Evolutionary conservation across 2,329 filamentous ascomycete genomes (phyloP), one percentile per base, ranked within the genome.

Genomic region (Diaporthe amygdali): DNA sequence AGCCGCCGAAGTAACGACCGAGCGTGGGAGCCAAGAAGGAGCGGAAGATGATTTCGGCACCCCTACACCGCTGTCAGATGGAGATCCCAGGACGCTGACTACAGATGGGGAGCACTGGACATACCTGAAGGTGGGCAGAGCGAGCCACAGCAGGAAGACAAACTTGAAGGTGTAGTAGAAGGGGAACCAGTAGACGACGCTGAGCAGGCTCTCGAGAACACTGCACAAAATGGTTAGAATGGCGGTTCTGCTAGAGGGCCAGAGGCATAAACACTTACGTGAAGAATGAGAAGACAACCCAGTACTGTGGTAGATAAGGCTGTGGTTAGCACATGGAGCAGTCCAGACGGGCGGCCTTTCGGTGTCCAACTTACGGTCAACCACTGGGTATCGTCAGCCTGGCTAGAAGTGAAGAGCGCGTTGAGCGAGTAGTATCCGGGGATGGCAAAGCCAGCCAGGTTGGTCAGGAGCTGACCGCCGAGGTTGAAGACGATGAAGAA

Each of bases 101-200:
- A 66, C 32, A n/a, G 51, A 32, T 34, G 70, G 41, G 61, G 68
- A 71, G 47, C n/a, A 52, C 30, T 37, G 7, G 14, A 86, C 92
- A 82, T 92, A 98, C 96, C 88, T 88, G 88, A 97, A 98, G 84
- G 94, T 90, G 83, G 96, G 96, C 79, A 99, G 94, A 78, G 96
- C 92, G 86, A 99, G 95, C 96, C 96, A 99, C 82, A 99, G 92
- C 79, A 98, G 89, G 83, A 98, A 93, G 81, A 97, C 87, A 82
- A 99, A 98, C 90, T 99, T 99, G 93, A 99, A 98, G 82, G 95
- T 96, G 86, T 94, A 99, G 93, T 99, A 99, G 88, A 99, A 99
- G 81, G 96, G 93, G 88, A 97, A 94, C 94, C 94, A 97, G 89
- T 96, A 96, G 74, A 96, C 93, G 74, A 94, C 93, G 84, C 89